Conservation (phyloP, 1,139 yeast genomes). For the Waltiozyma sp. region DNA sequence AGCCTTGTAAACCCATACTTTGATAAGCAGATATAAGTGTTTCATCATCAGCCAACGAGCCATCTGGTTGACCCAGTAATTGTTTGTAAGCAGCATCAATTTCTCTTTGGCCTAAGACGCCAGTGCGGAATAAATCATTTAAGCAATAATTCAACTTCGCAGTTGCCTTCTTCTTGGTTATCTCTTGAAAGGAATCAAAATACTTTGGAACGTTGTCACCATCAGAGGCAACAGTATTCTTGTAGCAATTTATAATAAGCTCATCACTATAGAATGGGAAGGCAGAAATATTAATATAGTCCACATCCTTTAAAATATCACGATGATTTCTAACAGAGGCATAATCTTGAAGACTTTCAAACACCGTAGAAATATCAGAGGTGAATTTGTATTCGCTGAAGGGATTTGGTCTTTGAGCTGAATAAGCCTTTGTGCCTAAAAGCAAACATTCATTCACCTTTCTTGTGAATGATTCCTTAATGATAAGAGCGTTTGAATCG, state of each 20-base stretch:
- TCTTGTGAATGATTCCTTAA: constrained; percentile 37
- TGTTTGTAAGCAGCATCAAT: constrained; percentile 41
- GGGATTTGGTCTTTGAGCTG: constrained; percentile 17
- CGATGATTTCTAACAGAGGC: constrained; percentile 19
- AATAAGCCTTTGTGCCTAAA: constrained; percentile 28
- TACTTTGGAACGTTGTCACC: constrained; percentile 44
- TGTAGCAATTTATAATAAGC: constrained; percentile 50
- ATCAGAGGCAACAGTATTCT: constrained; percentile 42
- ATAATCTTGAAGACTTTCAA: constrained; percentile 32
- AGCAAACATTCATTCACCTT: constrained; percentile 38
- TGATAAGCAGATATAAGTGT: constrained; percentile 37
- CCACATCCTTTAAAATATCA: constrained; percentile 6
- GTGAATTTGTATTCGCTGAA: constrained; percentile 28
- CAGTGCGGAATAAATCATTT: constrained; percentile 39
- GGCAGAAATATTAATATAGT: constrained; percentile 45
- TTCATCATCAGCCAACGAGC: constrained; percentile 28
- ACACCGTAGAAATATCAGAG: constrained; percentile 27
- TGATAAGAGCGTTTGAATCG: constrained; percentile 18
- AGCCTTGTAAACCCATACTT: constrained; percentile 27
- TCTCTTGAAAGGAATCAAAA: constrained; percentile 50
- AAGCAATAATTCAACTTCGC: constrained; percentile 40
- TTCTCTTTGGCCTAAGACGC: constrained; percentile 55
- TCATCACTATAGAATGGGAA: constrained; percentile 52
- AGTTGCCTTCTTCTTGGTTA: constrained; percentile 35
- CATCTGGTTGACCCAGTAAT: constrained; percentile 30